Evolutionary conservation across 73 alveolate species (phyloP), one percentile per base, ranked within the genome.

Genomic region (Strombidium stylifer): DNA sequence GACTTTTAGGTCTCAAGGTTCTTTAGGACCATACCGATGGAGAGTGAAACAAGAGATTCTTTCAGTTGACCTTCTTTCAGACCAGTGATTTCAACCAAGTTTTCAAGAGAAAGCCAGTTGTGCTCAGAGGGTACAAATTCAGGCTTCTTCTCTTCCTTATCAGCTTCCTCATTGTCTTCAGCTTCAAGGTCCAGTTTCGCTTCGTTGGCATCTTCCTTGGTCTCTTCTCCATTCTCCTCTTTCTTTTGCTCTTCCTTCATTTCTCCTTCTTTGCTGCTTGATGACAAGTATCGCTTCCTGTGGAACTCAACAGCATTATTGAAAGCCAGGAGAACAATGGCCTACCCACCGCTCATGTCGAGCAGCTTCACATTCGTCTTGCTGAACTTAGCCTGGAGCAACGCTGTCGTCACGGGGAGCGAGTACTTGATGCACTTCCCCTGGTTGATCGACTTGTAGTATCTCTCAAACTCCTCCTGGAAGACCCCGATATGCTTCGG

Each of bases 391-490:
- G 76, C 61, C 30, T 73, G 23, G 5, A 73, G 23, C 14, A 44
- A 21, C 27, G 78, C 18, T 1, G 64, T 45, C 11, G 66, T 57
- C 77, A 73, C 62, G 37, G 73, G 28, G 35, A 31, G 44, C 16
- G 62, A 44, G 80, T 80, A 73, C 24, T 49, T 46, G 16, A 73
- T 25, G 61, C 65, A 47, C 34, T 37, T 73, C n/a, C 73, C 73
- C 25, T 73, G 15, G 35, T 60, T 23, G 11, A 45, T 31, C 23
- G 61, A 34, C 12, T 32, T 60, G 52, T 73, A 73, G 56, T 60
- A 73, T 3, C 34, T 62, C 28, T 51, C 73, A 47, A 47, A 73
- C 11, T 59, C 62, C 3, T 21, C 47, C 59, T 73, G 39, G 25
- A 73, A 26, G 21, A 21, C 16, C 3, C 36, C 14, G 2, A 73